phyloP scores from a whole-genome alignment of 257 asterid species.

The Rehmannia glutinosa region DNA sequence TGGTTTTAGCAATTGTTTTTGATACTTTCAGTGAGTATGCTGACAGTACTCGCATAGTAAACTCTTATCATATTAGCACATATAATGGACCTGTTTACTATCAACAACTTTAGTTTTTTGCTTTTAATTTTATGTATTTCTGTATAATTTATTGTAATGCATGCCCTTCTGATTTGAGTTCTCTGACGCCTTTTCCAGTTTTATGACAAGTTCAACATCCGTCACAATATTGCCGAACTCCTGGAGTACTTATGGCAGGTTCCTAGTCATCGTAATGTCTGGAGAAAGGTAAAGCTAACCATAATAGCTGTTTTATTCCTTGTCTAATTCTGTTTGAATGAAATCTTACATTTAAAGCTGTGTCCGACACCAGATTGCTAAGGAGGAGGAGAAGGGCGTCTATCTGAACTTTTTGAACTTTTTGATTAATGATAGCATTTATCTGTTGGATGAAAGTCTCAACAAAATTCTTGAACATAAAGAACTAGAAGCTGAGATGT shows the following conservation, averaged over 20 bases:
- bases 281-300: constrained; percentile 73
- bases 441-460: constrained; percentile 94
- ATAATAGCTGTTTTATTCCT: not conserved
- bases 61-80: too few species aligned
- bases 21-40: too few species aligned
- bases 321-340: not conserved
- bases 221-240: constrained; percentile 98
- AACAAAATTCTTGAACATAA: constrained; percentile 91
- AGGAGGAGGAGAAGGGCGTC: constrained; percentile 97
- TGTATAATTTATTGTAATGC: not conserved
- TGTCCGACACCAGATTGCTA: constrained; percentile 65
- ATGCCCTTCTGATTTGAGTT: constrained; percentile 20
- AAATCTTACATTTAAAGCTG: constrained; percentile 5
- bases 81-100: not conserved
- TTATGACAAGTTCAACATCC: constrained; percentile 98
- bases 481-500: constrained; percentile 98
- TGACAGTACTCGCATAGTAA: too few species aligned
- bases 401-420: constrained; percentile 89
- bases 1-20: too few species aligned
- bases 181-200: constrained; percentile 48
- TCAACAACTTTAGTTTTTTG: not conserved
- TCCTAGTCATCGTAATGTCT: constrained; percentile 94
- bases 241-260: constrained; percentile 98
- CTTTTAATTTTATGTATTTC: not conserved
- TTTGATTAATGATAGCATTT: constrained; percentile 89